Conservation (phyloP, 495 filamentous ascomycete genomes). For the Hypoxylon fuscum region DNA sequence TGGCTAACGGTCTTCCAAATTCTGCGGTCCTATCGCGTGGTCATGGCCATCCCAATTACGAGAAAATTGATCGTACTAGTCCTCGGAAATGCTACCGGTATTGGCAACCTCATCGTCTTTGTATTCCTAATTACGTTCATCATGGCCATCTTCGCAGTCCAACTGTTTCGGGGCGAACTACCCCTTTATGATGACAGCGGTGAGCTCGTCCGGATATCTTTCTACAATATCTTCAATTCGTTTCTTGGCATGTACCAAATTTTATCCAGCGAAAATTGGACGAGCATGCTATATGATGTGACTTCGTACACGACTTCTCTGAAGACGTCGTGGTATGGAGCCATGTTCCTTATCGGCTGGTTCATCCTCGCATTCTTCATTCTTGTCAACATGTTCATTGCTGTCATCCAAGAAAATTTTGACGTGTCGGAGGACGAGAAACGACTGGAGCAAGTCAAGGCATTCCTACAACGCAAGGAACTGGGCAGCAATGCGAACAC, state of each 20-base stretch:
- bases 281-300: slow-evolving; percentile 81
- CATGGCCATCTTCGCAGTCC: slow-evolving; percentile 89
- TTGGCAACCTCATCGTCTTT: slow-evolving; percentile 94
- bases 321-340: slow-evolving; percentile 90
- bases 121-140: slow-evolving; percentile 96
- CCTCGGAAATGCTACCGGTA: slow-evolving; percentile 88
- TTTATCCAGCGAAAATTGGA: slow-evolving; percentile 98
- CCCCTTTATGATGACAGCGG: slow-evolving; percentile 65
- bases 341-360: slow-evolving; percentile 92
- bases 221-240: slow-evolving; percentile 90
- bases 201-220: slow-evolving; percentile 71
- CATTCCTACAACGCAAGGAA: slow-evolving; percentile 92
- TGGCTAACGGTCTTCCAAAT: slow-evolving; percentile 96
- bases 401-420: slow-evolving; percentile 99
- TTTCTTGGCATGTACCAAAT: slow-evolving; percentile 99
- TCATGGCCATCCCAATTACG: slow-evolving; percentile 87
- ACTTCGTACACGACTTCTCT: slow-evolving; percentile 69
- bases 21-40: slow-evolving; percentile 88
- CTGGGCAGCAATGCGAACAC: slow-evolving; percentile 67
- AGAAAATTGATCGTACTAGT: slow-evolving; percentile 85
- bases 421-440: slow-evolving; percentile 99
- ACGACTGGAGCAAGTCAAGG: slow-evolving; percentile 91
- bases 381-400: slow-evolving; percentile 99
- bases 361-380: slow-evolving; percentile 96
- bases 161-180: slow-evolving; percentile 90